Base-by-base conservation (phyloP, 495 filamentous ascomycete genomes). In the Lepidopterella palustris region DNA sequence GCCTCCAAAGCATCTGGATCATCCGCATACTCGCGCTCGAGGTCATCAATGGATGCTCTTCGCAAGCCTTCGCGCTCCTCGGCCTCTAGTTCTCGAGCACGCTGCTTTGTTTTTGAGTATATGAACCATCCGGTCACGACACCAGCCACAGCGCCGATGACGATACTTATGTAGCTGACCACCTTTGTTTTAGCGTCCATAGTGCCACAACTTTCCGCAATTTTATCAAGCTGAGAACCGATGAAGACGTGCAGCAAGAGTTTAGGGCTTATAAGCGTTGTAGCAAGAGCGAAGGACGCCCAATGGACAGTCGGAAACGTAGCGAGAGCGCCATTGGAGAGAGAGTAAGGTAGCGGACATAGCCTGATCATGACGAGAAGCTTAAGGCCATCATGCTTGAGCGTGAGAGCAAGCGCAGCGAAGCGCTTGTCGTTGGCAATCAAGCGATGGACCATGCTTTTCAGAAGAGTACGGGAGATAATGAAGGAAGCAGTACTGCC, bases 231-330 rank as follows among this genome's bases (percentile, higher is more conserved):
- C 32, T 86, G 78, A 61, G 80, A 83, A 58, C 93, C 93, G 65
- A 98, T 87, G 73, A 97, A 98, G 49, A 96, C 82, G 60, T 91
- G 90, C n/a, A 97, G 84, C 59, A 96, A 72, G 35, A 98, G 77
- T 69, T 96, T 97, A 9, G 93, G 93, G 0, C 81, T 78, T 10
- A 85, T 79, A 13, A 87, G 72, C 0, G 88, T 85, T 5, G 93
- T 97, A 0, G 95, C 92, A 35, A 87, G 66, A 28, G 83, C 87
- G 70, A 95, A 97, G 63, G 79, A 80, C 70, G 80, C 72, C 15
- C 87, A 85, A 50, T 84, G 78, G 5, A 98, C 88, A 5, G 90
- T 95, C 1, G 89, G 90, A 63, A 98, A 91, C 1, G 92, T 97
- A 20, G 89, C 89, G 26, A 98, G 82, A 23, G 93, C 95, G 20